Base-by-base conservation (phyloP, 768 basidiomycete genomes). In the Pholiota microspora region DNA sequence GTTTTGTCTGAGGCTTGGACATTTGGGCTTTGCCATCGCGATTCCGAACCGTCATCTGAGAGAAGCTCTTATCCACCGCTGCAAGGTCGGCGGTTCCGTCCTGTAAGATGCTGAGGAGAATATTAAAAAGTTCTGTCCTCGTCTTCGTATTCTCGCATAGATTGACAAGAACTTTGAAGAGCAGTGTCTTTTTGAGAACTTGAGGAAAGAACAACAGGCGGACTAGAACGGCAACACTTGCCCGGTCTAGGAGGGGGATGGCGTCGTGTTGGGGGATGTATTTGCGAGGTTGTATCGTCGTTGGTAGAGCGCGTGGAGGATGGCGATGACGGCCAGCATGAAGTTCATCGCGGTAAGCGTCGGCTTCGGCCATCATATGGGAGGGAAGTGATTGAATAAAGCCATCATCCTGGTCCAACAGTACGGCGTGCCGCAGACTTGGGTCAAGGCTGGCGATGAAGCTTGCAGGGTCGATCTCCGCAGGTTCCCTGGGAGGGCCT, bases 201-300 rank as follows among this genome's bases (percentile, higher is more conserved):
- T 97, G 92, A 3, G 97, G 97, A 80, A 94, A 97, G 79, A 99
- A 99, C 18, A 99, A 80, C 7, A 98, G 82, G 49, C 95, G 86
- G 36, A 98, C 85, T 15, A 99, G 84, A 21, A 88, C 86, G 0
- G 94, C 91, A 44, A 98, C 82, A 12, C 94, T 92, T 5, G 82
- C 69, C 63, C 92, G 96, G 67, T 99, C 97, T 42, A 99, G 80
- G 1, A 99, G 82, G 64, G 93, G 91, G 25, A 98, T 91, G 2
- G 95, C 91, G 61, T 99, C 95, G 34, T 95, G 88, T 34, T 83
- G 78, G 8, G 75, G 71, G 27, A 76, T 65, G 16, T 74, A 69
- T 64, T 89, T 91, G 32, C 81, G 79, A 2, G 70, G 60, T 3
- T 69, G 67, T 15, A 64, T 47, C 21, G 64, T 54, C 9, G 66